Base-by-base conservation (phyloP, 106 monocot genomes). In the Allium fistulosum region DNA sequence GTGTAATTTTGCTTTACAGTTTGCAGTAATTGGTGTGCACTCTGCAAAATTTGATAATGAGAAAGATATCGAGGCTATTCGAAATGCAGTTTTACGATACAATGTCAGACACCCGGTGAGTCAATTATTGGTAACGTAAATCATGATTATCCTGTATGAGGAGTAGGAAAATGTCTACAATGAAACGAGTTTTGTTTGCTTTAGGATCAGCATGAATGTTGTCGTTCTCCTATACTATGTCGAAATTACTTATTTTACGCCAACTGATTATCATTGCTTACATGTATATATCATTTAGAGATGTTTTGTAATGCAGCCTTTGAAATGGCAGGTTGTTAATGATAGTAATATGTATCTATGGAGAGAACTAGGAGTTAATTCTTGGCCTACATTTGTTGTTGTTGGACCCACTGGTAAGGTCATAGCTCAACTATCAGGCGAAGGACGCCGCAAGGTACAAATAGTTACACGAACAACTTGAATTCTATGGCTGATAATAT, bases 21-120 rank as follows among this genome's bases (percentile, higher is more conserved):
- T 97, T 65, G 82, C 80, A 61, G 87, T 97, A 74, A 69, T 97
- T 70, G 97, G 97, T 59, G 92, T 97, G 63, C 97, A 97, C 80
- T 97, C 97, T 73, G 97, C 97, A 63, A 97, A 97, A 78, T 97
- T 97, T 79, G 97, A 97, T 63, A 97, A 97, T 76, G 97, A 97
- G 76, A 97, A 90, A 67, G 97, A 97, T 70, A 80, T 89, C 49
- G 97, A 92, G 82, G 88, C 97, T 58, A 97, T 97, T 66, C 86
- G 97, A 17, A 97, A 89, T 77, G 92, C 97, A 26, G 97, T 97
- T 51, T 71, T 97, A 63, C 88, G 97, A 18, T 89, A 97, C 78
- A 92, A 92, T 73, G 76, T 97, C 53, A 80, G 77, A 14, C 97
- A 97, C 70, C 89, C 97, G 17, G 97, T 97, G 80, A 80, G 88